Percentiles rank a stretch among this genome's conserved stretches.
Evolutionary conservation across 345 rosid species (phyloP).

Genomic region (Lepidium sativum): DNA sequence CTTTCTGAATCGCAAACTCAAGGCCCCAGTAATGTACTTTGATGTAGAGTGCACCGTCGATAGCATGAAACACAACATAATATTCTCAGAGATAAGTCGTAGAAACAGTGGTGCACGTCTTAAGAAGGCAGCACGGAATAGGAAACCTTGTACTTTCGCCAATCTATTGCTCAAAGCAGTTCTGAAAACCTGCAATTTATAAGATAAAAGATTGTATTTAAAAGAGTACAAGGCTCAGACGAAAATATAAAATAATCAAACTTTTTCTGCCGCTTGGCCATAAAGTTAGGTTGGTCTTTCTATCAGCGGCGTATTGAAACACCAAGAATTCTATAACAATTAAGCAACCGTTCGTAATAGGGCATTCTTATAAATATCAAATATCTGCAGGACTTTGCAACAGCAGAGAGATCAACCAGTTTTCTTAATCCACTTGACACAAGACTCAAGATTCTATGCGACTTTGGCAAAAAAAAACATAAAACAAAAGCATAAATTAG

Average conservation of each 20-base stretch:
- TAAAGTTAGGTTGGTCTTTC: neutral
- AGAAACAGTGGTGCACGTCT: conserved; percentile 78
- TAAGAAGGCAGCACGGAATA: conserved; percentile 94
- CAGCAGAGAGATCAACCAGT: neutral
- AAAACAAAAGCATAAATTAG: neutral
- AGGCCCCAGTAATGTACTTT: conserved; percentile 75
- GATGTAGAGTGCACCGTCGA: conserved; percentile 83
- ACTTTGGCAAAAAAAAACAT: neutral
- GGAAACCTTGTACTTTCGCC: conserved; percentile 97
- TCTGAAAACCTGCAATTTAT: conserved; percentile 57
- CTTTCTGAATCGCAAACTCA: conserved; percentile 85
- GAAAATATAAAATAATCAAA: neutral
- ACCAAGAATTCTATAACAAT: too few relatives aligned
- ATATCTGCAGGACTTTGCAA: conserved; percentile 1
- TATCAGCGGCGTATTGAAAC: neutral
- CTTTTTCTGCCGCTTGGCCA: neutral
- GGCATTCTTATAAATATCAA: neutral
- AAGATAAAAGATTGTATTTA: neutral
- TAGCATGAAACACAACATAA: conserved; percentile 75
- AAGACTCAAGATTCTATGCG: neutral
- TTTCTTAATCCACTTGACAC: neutral
- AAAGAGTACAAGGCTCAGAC: neutral
- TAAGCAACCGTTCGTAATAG: too few relatives aligned
- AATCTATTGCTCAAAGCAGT: conserved; percentile 88
- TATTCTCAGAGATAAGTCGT: conserved; percentile 81